Evolutionary conservation across 2,329 filamentous ascomycete species (phyloP).

Genomic region (Geosmithia morbida): DNA sequence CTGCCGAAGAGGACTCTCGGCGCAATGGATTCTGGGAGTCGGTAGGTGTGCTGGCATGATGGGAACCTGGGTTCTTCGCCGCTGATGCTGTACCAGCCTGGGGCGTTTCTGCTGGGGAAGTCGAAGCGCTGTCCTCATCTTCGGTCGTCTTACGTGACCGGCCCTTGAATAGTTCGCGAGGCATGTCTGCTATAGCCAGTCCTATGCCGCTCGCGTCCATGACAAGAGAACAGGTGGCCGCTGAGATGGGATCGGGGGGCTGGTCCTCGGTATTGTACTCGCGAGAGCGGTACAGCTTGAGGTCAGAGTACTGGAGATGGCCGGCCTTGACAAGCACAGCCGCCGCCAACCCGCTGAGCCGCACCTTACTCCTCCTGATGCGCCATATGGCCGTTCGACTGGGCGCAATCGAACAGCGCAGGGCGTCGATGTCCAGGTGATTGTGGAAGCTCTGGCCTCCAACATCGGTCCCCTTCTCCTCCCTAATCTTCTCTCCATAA

Average conservation of each 20-base stretch:
- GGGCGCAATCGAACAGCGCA: constrained; percentile 58
- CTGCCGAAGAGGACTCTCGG: background rate
- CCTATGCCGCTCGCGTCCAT: constrained; percentile 70
- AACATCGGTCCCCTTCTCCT: constrained; percentile 48
- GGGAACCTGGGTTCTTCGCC: too few relatives aligned
- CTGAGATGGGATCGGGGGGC: constrained; percentile 66
- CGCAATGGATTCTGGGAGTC: background rate
- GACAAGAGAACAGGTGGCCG: constrained; percentile 63
- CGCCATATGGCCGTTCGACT: constrained; percentile 61
- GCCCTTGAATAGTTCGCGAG: constrained; percentile 37
- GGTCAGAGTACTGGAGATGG: constrained; percentile 50
- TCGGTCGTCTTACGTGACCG: background rate
- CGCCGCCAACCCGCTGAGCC: constrained; percentile 59
- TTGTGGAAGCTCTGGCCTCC: constrained; percentile 57
- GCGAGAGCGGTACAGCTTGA: constrained; percentile 50
- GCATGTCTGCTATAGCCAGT: constrained; percentile 68
- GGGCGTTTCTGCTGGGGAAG: background rate
- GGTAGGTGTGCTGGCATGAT: background rate
- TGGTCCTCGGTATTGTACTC: constrained; percentile 71
- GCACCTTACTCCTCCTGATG: constrained; percentile 50
- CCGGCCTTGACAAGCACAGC: constrained; percentile 51
- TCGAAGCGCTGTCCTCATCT: background rate
- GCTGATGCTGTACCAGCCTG: background rate
- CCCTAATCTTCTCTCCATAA: constrained; percentile 49
- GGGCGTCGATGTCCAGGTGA: constrained; percentile 49